A percentile compares a stretch with the other conserved stretches of the same genome.
These are phyloP conservation scores for Tricholoma saponaceum DNA, from an alignment of 768 basidiomycete species.

Conservation along the genomic window DNA sequence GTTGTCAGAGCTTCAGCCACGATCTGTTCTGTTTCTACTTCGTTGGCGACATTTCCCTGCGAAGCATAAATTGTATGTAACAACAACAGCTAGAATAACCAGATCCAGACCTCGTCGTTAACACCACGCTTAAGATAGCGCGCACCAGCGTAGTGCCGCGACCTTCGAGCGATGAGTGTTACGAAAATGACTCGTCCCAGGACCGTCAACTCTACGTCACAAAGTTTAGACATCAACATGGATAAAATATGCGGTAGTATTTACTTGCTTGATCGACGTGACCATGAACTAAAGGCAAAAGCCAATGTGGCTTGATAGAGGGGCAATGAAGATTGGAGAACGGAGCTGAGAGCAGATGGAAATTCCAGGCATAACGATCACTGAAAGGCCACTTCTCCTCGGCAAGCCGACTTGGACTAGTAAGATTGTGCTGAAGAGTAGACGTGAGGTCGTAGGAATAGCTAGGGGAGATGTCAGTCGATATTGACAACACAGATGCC, in stretches of 20 bases:
- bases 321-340: slow-evolving; percentile 43
- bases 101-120: slow-evolving; percentile 70
- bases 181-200: slow-evolving; percentile 88
- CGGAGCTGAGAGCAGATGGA: slow-evolving; percentile 72
- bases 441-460: slow-evolving; percentile 97
- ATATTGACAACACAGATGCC: background rate
- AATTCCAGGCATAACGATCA: slow-evolving; percentile 94
- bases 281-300: slow-evolving; percentile 89
- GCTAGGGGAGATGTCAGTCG: slow-evolving; percentile 33
- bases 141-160: slow-evolving; percentile 93
- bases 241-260: slow-evolving; percentile 21
- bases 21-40: slow-evolving; percentile 98
- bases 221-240: background rate
- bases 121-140: slow-evolving; percentile 92
- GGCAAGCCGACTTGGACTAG: slow-evolving; percentile 43
- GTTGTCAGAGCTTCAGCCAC: slow-evolving; percentile 88
- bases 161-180: slow-evolving; percentile 91
- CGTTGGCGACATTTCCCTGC: slow-evolving; percentile 96
- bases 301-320: slow-evolving; percentile 67
- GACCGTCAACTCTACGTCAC: slow-evolving; percentile 73
- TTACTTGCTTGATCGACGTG: slow-evolving; percentile 98
- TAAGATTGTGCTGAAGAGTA: slow-evolving; percentile 90
- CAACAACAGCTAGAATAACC: background rate
- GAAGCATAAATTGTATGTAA: background rate
- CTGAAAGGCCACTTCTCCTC: slow-evolving; percentile 65